Conservation (phyloP, 495 filamentous ascomycete species). For the Penicillium pulvis region DNA sequence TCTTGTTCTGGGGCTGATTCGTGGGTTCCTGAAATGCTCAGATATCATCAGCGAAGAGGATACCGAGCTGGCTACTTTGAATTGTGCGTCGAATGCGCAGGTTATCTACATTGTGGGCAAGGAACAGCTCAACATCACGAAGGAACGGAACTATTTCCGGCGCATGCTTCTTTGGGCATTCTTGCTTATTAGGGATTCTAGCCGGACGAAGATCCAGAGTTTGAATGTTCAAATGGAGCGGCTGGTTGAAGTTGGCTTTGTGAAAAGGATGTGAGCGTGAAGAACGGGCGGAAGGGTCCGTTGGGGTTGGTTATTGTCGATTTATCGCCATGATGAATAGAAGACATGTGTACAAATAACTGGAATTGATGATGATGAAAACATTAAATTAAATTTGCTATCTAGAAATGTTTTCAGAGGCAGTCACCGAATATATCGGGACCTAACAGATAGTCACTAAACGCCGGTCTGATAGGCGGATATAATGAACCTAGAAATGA, state of each 20-base stretch:
- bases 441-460: too few species aligned
- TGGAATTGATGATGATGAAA: too few species aligned
- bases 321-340: too few species aligned
- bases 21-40: conserved; percentile 47
- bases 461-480: too few species aligned
- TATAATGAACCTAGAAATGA: too few species aligned
- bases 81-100: conserved; percentile 59
- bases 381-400: too few species aligned
- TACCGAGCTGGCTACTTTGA: conserved; percentile 34
- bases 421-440: too few species aligned
- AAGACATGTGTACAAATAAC: too few species aligned
- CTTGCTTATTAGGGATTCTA: conserved; percentile 69
- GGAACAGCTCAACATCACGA: conserved; percentile 62
- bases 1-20: conserved; percentile 60
- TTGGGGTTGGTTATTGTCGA: too few species aligned
- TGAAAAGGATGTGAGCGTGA: conserved; percentile 47
- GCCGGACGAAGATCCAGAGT: conserved; percentile 61
- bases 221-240: conserved; percentile 61
- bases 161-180: conserved; percentile 55
- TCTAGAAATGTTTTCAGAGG: too few species aligned
- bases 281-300: too few species aligned
- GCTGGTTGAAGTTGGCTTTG: conserved; percentile 68
- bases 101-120: conserved; percentile 74
- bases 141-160: conserved; percentile 43
- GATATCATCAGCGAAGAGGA: background rate